Base-by-base conservation (phyloP, 2,329 filamentous ascomycete genomes). In the Calonectria naviculata region DNA sequence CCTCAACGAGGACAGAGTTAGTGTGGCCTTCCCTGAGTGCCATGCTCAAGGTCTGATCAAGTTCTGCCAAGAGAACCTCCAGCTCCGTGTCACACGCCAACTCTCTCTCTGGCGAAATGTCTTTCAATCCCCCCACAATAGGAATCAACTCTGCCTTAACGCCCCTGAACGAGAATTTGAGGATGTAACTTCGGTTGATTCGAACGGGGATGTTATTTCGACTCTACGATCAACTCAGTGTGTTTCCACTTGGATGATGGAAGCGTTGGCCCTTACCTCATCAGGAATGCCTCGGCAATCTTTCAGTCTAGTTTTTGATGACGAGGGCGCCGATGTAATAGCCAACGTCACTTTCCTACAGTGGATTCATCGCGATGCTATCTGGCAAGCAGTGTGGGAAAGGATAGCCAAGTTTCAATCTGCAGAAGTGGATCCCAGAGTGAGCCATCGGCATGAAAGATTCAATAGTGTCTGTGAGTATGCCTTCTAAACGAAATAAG, bases 181-280 rank as follows among this genome's bases (percentile, higher is more conserved):
- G 31, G 5, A 34, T 34, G 31, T 34, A 5, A 5, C 31, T 34
- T 10, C 31, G n/a, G n/a, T n/a, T n/a, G n/a, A n/a, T 24, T 24
- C 10, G 44, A 12, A 28, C 9, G 9, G 12, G 17, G 21, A 10
- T 28, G 15, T 6, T 4, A 9, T 5, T 7, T 24, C 12, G 24
- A 6, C 1, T 3, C 5, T 1, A 8, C 9, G 2, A 8, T 5
- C 47, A 17, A 10, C 28, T 8, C 9, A 13, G 2, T n/a, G n/a
- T 3, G 15, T 12, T 12, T 28, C 47, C 12, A 4, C 5, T 13
- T 34, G 47, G 47, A 5, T 52, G 17, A 52, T 34, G 47, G 47
- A 52, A 31, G 47, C 47, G 0, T 13, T 52, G 10, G 17, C 3
- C 2, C 47, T 52, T 9, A 3, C 47, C 3, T 26, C 17, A 13